Conservation (phyloP, 169 alveolate species). For the Eimeria falciformis region DNA sequence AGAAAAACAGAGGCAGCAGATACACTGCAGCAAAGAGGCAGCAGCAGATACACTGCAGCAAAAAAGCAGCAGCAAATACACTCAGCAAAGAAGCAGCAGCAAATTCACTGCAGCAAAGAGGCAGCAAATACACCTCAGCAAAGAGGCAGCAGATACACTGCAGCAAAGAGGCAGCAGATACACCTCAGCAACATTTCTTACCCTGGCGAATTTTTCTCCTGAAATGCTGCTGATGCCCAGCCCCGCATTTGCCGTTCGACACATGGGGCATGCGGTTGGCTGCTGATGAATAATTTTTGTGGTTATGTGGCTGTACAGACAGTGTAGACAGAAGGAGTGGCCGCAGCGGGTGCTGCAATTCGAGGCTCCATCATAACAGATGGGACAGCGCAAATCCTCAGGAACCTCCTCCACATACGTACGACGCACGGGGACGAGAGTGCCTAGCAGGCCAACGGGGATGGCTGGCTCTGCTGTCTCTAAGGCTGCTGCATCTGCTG, state of each 20-base stretch:
- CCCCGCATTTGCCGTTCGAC: conserved; percentile 68
- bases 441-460: conserved; percentile 10
- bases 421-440: conserved; percentile 76
- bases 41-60: too few species aligned
- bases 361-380: conserved; percentile 78
- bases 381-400: conserved; percentile 78
- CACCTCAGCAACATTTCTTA: conserved; percentile 17
- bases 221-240: conserved; percentile 55
- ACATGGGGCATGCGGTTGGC: conserved; percentile 75
- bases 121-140: too few species aligned
- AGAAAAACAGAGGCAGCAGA: too few species aligned
- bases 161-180: too few species aligned
- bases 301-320: conserved; percentile 77
- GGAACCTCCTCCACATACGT: conserved; percentile 76
- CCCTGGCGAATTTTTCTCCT: conserved; percentile 71
- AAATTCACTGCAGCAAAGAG: too few species aligned
- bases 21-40: too few species aligned
- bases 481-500: conserved; percentile 1
- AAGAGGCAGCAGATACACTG: too few species aligned
- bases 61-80: too few species aligned
- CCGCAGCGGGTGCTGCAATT: conserved; percentile 77
- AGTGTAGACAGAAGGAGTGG: conserved; percentile 74
- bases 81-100: too few species aligned
- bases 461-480: conserved; percentile 2
- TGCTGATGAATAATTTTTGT: conserved; percentile 73